Percentiles rank a stretch among this genome's conserved stretches.
These are phyloP conservation scores for Calonectria pteridis DNA, from an alignment of 2,329 filamentous ascomycete species.

Conservation along the genomic window DNA sequence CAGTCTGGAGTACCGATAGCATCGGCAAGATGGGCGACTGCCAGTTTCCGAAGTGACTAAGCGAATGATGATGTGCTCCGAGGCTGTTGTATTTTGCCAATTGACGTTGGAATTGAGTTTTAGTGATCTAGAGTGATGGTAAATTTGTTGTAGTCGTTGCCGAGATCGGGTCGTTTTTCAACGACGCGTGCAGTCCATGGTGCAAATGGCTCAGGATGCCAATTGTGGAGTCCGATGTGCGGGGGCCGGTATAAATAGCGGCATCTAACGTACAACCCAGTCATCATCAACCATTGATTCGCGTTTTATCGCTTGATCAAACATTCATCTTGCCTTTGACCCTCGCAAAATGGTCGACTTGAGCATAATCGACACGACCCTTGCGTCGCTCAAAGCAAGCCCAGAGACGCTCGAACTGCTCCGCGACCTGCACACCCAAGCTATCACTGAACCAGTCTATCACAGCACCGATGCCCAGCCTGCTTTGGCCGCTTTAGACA, in stretches of 20 bases:
- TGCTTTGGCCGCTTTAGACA: conserved; percentile 52
- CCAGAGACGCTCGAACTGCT: conserved; percentile 44
- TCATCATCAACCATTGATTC: background rate
- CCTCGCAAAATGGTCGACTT: conserved; percentile 30
- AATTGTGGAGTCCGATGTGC: background rate
- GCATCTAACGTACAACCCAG: too few species aligned
- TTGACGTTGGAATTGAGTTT: background rate
- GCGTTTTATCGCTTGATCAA: background rate
- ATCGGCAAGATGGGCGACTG: background rate
- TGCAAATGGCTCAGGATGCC: background rate
- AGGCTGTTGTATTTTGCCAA: background rate
- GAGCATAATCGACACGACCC: conserved; percentile 43
- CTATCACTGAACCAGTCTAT: conserved; percentile 46
- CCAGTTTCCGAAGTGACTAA: background rate
- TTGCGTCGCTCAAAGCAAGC: conserved; percentile 47
- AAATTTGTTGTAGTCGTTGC: background rate
- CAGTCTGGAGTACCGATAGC: background rate
- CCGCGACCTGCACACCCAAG: conserved; percentile 46
- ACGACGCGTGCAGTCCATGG: background rate
- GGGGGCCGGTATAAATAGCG: background rate
- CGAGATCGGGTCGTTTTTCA: background rate
- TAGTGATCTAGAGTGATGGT: background rate
- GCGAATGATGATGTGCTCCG: background rate
- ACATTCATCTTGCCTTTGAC: background rate
- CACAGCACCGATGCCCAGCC: conserved; percentile 42